Evolutionary conservation across 768 basidiomycete species (phyloP), one percentile per base, ranked within the genome.

Genomic region (Lentinula aciculospora): DNA sequence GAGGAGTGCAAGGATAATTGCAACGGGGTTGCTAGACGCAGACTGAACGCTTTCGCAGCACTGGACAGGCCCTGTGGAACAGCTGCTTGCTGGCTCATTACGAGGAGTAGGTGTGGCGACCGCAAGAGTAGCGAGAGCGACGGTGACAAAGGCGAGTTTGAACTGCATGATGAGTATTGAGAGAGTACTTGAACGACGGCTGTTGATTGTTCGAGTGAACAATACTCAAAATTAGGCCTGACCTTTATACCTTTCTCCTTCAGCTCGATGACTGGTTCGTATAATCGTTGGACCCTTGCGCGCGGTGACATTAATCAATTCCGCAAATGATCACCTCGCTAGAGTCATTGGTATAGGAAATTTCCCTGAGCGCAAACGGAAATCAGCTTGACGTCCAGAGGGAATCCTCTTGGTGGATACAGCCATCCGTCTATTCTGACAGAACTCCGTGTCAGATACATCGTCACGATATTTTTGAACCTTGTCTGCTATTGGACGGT

Each of bases 1-100:
- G 53, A 59, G 7, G 31, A 59, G 57, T n/a, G 49, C 60, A 28
- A 67, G 49, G 17, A 66, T n/a, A 21, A 31, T 36, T n/a, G 56
- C 34, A n/a, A 57, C 58, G 17, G 58, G 55, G 23, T 60, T 44
- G 19, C 37, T 34, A 19, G 53, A 45, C 23, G 60, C 54, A 19
- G 21, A 29, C 17, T 39, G 5, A 12, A 56, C 54, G 42, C 32
- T 56, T 4, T 56, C 8, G 28, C 54, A 56, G 31, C 54, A 56
- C 40, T 56, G 54, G 29, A 56, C 6, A 12, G 54, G 40, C 13
- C 54, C 54, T 31, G 54, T 56, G 10, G 17, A 25, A 28, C 54
- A 56, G 28, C 44, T 56, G 29, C 54, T 56, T 25, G 54, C 54
- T 17, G 54, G 54, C 21, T 42, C 54, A 21, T 29, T 29, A 10